Evolutionary conservation across 768 basidiomycete species (phyloP), one percentile per base, ranked within the genome.

Genomic region (Termitomyces sp.): DNA sequence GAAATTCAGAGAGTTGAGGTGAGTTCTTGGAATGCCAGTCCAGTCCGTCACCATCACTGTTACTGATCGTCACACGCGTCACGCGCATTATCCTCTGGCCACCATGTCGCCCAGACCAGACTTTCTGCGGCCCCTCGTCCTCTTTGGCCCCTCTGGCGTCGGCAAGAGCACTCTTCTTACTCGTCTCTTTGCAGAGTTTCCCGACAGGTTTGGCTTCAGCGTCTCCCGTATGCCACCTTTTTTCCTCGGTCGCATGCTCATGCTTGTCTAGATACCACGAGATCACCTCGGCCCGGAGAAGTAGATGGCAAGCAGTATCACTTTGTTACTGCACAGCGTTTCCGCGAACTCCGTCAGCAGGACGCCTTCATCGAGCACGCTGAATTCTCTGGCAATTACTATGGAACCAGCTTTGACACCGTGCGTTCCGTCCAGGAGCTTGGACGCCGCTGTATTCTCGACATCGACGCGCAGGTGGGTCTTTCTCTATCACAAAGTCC

Each of bases 331-430:
- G 75, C 77, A 34, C 84, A 89, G n/a, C 75, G 72, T 25, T 98
- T 98, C 78, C 81, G 81, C 66, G 75, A 82, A 31, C 83, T 96
- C 65, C 82, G 94, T 50, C 72, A 73, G 17, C 76, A 86, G 31
- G 80, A 83, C 58, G 94, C 89, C 20, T 98, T 98, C 74, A 90
- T 98, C 65, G 96, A 98, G 75, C 85, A 94, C 67, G 94, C 96
- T 15, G 87, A 96, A 73, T 98, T 96, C 76, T 93, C 91, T 0
- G 86, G 89, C 29, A 97, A 98, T 71, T 83, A 84, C 67, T 98
- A 98, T 70, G 96, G 96, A n/a, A 96, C 95, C 5, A 93, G 89
- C 66, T 86, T 88, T 63, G 80, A 85, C 63, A 87, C 94, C 25
- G 86, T 98, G 36, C 76, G 81, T 38, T 79, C 82, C 36, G 88